Conservation (phyloP, 176 grass and related monocot species). For the Hordeum marinum region DNA sequence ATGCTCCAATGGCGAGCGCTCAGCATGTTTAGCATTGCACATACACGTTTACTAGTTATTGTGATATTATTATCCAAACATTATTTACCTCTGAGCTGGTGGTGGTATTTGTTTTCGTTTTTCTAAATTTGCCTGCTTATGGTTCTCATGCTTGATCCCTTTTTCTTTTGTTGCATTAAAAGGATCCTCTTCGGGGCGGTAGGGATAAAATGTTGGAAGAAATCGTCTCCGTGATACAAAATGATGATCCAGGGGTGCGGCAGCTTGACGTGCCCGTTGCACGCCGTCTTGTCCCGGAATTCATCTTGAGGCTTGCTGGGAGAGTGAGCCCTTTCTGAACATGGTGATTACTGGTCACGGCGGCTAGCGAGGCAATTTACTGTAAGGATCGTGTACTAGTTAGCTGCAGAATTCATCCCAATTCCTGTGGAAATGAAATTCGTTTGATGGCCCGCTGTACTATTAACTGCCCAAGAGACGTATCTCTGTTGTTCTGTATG, state of each 20-base stretch:
- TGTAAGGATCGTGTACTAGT: slow-evolving; percentile 8
- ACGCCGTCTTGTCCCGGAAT: slow-evolving; percentile 87
- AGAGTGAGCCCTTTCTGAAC: slow-evolving; percentile 86
- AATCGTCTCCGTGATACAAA: slow-evolving; percentile 51
- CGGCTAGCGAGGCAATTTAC: neutral
- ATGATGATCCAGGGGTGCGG: slow-evolving; percentile 27
- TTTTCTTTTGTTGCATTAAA: slow-evolving; percentile 11
- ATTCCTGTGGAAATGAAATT: neutral
- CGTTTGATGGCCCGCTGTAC: neutral
- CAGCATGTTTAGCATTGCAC: no score
- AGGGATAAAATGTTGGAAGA: slow-evolving; percentile 77
- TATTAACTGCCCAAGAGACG: neutral
- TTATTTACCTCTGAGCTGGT: neutral
- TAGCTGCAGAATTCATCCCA: neutral
- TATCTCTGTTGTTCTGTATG: neutral
- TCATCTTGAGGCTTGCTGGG: slow-evolving; percentile 70
- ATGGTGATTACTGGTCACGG: no score
- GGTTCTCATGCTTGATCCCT: neutral
- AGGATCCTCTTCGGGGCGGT: slow-evolving; percentile 97
- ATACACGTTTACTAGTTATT: neutral
- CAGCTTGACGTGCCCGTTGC: slow-evolving; percentile 41
- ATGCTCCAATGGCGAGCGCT: no score
- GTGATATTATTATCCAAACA: neutral
- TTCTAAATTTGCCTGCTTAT: neutral
- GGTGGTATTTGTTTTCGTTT: neutral